phyloP scores from a whole-genome alignment of 73 alveolate genomes.

The Symbiodinium pilosum region DNA sequence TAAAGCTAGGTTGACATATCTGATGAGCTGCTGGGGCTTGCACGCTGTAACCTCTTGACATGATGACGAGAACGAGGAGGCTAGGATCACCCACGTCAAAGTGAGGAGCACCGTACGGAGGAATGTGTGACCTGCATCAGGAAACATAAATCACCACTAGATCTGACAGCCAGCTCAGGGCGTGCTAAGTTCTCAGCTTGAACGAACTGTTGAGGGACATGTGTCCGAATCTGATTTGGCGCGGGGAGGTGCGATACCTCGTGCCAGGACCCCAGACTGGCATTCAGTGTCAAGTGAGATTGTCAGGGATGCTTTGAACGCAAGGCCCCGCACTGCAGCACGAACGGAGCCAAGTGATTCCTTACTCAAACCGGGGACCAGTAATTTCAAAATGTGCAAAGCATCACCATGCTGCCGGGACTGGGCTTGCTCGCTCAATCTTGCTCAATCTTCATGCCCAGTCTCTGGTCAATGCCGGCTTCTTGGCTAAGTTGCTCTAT shows the following conservation, averaged over 20 bases:
- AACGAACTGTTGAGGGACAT: conserved; percentile 44
- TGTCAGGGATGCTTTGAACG: neutral
- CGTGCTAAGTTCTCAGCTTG: neutral
- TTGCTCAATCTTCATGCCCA: neutral
- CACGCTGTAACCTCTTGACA: conserved; percentile 51
- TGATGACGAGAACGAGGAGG: conserved; percentile 39
- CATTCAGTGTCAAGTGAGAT: neutral
- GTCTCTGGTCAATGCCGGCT: neutral
- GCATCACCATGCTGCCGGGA: neutral
- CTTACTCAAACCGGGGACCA: too few species aligned
- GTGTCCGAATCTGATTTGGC: conserved; percentile 55
- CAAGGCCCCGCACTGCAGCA: conserved; percentile 34
- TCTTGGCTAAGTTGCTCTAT: conserved; percentile 23
- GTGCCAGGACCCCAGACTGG: neutral
- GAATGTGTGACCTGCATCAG: conserved; percentile 23
- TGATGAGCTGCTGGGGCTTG: neutral
- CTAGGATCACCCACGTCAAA: conserved; percentile 53
- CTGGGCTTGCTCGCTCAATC: neutral
- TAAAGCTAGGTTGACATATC: neutral
- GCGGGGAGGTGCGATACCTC: conserved; percentile 63
- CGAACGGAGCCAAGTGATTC: conserved; percentile 41
- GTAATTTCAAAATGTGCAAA: neutral
- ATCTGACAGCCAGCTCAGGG: too few species aligned
- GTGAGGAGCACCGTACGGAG: conserved; percentile 76
- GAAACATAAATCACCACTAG: too few species aligned